Evolutionary conservation across 192 early-diverging fungal genomes (phyloP), one percentile per base, ranked within the genome.

Genomic region (Bifiguratus adelaidae): DNA sequence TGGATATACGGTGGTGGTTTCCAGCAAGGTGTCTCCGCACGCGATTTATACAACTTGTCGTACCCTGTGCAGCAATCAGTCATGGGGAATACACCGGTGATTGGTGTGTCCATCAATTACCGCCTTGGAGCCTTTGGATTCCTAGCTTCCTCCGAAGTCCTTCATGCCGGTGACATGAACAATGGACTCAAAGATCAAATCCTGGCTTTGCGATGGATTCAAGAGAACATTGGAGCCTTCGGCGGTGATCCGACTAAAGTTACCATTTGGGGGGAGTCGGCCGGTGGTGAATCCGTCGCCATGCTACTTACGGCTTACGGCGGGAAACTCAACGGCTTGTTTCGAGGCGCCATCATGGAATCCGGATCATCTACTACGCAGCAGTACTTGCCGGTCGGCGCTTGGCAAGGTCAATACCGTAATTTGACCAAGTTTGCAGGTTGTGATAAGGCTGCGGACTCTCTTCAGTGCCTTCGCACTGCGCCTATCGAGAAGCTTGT

Each of bases 221-320:
- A 73, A 25, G 44, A 81, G 37, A 68, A 81, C 47, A 73, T 81
- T 47, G 51, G 36, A 0, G 48, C 41, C 11, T 81, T 81, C 44
- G 79, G 79, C 6, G 79, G 79, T 23, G 67, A 81, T 36, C 74
- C 76, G 0, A 52, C 44, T 4, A 52, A 41, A 1, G 20, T 51
- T 11, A 58, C 61, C 1, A 52, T 64, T 41, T 53, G 54, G 35
- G 61, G 56, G n/a, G 55, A 64, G 47, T 48, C 44, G 28, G 55
- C 56, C 4, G 61, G 61, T 26, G 46, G 46, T 7, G 58, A 23
- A 5, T 50, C 41, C 32, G 48, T 66, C 32, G 43, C 61, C 50
- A 53, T 52, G 3, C 37, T 66, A 12, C 52, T 64, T 3, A 50
- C 63, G 24, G 47, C 60, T 23, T 55, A 50, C 5, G 32, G n/a